These are phyloP conservation scores for Thelephora terrestris DNA, from an alignment of 1,284 basidiomycete species.

Conservation along the genomic window DNA sequence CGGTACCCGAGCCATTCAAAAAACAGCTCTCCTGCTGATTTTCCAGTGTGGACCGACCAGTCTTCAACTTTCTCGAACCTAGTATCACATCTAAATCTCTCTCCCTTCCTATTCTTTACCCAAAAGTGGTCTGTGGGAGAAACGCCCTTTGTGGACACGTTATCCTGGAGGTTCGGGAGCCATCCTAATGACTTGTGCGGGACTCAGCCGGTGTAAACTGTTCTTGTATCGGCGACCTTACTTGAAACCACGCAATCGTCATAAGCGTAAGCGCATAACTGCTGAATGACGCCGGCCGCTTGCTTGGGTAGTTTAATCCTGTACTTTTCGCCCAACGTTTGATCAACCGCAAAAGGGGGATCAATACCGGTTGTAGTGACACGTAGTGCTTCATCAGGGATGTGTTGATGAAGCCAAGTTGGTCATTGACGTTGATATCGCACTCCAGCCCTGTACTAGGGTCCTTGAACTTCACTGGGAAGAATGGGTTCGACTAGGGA, in stretches of 20 bases:
- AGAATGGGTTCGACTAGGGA: neutral
- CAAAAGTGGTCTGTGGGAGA: neutral
- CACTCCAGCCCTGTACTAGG: constrained; percentile 30
- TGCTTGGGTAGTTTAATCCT: constrained; percentile 36
- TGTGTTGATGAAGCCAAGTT: constrained; percentile 42
- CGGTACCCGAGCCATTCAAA: neutral
- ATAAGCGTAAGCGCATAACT: constrained; percentile 51
- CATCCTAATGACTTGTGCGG: constrained; percentile 26
- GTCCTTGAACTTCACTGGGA: constrained; percentile 45
- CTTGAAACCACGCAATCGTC: constrained; percentile 47
- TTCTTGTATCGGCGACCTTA: constrained; percentile 15
- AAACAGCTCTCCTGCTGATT: neutral
- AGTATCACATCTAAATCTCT: constrained; percentile 4
- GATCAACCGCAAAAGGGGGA: constrained; percentile 31
- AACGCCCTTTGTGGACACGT: constrained; percentile 13
- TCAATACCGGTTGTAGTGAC: constrained; percentile 29
- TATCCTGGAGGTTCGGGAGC: constrained; percentile 41
- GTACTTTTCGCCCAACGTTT: constrained; percentile 46
- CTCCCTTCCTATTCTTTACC: neutral
- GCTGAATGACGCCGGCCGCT: constrained; percentile 32
- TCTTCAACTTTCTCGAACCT: neutral
- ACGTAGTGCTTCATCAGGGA: constrained; percentile 39
- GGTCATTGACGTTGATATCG: constrained; percentile 52
- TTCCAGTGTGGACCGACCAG: neutral
- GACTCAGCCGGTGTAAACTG: neutral